These are phyloP conservation scores for Emergomyces pasteurianus DNA, from an alignment of 2,329 filamentous ascomycete genomes.

Conservation along the genomic window DNA sequence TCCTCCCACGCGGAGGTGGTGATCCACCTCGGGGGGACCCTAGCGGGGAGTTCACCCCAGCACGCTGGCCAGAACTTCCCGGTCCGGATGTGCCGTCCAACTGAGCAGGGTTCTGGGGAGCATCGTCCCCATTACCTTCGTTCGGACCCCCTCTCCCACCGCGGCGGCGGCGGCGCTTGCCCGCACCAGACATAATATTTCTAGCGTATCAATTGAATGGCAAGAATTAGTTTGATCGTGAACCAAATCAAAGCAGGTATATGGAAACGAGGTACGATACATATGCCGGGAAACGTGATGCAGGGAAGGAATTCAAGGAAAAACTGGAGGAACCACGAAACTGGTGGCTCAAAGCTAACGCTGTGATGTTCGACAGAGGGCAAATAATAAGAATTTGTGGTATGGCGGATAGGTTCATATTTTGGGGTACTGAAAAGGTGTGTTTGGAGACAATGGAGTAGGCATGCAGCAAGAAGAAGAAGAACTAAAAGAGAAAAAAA, in stretches of 20 bases:
- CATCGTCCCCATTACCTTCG: neutral
- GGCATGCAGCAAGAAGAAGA: neutral
- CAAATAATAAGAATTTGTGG: slow-evolving; percentile 8
- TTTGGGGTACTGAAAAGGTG: neutral
- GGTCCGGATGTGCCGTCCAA: slow-evolving; percentile 5
- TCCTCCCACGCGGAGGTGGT: neutral
- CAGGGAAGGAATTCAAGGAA: neutral
- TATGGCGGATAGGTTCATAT: slow-evolving; percentile 9
- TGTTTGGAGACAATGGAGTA: slow-evolving; percentile 7
- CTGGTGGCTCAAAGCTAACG: neutral
- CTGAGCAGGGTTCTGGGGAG: neutral
- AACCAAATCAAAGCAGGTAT: neutral
- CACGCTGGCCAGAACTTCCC: neutral
- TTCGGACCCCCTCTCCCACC: neutral
- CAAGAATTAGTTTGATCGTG: neutral
- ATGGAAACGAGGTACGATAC: neutral
- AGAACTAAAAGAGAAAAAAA: slow-evolving; percentile 1
- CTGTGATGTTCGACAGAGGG: slow-evolving; percentile 1
- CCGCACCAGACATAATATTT: slow-evolving; percentile 7
- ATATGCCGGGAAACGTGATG: neutral
- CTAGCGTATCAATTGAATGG: neutral
- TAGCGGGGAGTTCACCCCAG: slow-evolving; percentile 1
- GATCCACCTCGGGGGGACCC: slow-evolving; percentile 2
- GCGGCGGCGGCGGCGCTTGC: slow-evolving; percentile 6
- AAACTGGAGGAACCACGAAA: neutral